Evolutionary conservation across 1,284 basidiomycete genomes (phyloP).

Genomic region (Fistulina hepatica): DNA sequence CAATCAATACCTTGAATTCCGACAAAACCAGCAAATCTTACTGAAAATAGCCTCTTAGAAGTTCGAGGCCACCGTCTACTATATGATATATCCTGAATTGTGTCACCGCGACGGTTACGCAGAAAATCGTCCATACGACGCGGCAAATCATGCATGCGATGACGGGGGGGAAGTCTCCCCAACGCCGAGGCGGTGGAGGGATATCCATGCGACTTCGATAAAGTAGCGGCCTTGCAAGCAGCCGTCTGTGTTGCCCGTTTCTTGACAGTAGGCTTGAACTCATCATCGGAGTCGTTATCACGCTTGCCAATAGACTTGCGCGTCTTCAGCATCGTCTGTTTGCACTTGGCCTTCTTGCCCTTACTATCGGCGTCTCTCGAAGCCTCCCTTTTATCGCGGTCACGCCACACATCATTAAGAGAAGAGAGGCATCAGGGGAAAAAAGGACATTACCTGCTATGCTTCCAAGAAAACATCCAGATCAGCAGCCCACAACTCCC

Average conservation of each 20-base stretch:
- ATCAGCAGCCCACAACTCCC: constrained; percentile 87
- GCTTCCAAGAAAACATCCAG: constrained; percentile 74
- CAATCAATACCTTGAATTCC: no score
- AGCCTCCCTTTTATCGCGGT: constrained; percentile 48
- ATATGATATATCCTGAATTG: no score
- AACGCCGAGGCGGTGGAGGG: constrained; percentile 4
- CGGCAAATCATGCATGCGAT: constrained; percentile 17
- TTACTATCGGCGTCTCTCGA: constrained; percentile 42
- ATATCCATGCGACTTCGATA: constrained; percentile 2
- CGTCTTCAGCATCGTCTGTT: constrained; percentile 66
- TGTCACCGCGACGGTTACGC: no score
- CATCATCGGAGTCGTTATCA: constrained; percentile 22
- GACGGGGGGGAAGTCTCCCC: constrained; percentile 19
- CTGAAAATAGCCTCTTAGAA: no score
- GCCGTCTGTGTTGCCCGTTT: constrained; percentile 10
- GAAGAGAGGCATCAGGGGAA: constrained; percentile 1
- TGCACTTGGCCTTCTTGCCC: constrained; percentile 60
- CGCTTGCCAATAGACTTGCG: constrained; percentile 48
- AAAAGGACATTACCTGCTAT: constrained; percentile 61
- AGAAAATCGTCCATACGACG: constrained; percentile 16
- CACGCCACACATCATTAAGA: constrained; percentile 34
- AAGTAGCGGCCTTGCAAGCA: background rate
- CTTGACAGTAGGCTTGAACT: constrained; percentile 15
- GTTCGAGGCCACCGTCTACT: no score
- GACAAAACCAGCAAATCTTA: no score